Conservation (phyloP, 2,329 filamentous ascomycete genomes). For the Fusarium liriodendri region DNA sequence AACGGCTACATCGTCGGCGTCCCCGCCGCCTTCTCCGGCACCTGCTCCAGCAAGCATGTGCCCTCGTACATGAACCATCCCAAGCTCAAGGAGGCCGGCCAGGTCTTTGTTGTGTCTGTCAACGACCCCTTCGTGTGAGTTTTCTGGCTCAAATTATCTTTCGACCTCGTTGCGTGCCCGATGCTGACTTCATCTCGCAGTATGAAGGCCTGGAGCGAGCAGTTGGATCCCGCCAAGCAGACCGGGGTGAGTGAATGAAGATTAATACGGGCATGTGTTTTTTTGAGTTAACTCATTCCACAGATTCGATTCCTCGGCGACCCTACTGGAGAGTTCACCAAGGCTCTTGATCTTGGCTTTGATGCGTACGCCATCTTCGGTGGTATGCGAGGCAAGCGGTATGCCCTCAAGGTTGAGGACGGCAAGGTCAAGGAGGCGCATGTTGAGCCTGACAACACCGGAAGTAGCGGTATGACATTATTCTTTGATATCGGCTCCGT, state of each 20-base stretch:
- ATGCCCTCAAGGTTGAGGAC: conserved; percentile 84
- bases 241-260: conserved; percentile 73
- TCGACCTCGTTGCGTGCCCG: neutral
- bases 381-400: conserved; percentile 85
- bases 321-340: conserved; percentile 81
- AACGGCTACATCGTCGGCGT: conserved; percentile 89
- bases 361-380: conserved; percentile 83
- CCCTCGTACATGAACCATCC: conserved; percentile 87
- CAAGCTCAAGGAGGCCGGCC: conserved; percentile 80
- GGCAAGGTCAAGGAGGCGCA: conserved; percentile 85
- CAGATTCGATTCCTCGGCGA: conserved; percentile 92
- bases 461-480: conserved; percentile 73
- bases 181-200: conserved; percentile 55
- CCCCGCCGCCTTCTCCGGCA: conserved; percentile 78
- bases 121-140: conserved; percentile 95
- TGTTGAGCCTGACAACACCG: conserved; percentile 90
- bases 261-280: neutral
- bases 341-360: conserved; percentile 85
- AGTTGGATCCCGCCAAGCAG: conserved; percentile 78
- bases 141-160: neutral
- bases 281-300: neutral
- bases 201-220: conserved; percentile 89
- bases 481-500: neutral
- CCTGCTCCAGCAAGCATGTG: conserved; percentile 74
- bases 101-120: conserved; percentile 90